A percentile compares a stretch with the other conserved stretches of the same genome.
These are phyloP conservation scores for Perkinsus chesapeaki DNA, from an alignment of 169 alveolate species.

Conservation along the genomic window DNA sequence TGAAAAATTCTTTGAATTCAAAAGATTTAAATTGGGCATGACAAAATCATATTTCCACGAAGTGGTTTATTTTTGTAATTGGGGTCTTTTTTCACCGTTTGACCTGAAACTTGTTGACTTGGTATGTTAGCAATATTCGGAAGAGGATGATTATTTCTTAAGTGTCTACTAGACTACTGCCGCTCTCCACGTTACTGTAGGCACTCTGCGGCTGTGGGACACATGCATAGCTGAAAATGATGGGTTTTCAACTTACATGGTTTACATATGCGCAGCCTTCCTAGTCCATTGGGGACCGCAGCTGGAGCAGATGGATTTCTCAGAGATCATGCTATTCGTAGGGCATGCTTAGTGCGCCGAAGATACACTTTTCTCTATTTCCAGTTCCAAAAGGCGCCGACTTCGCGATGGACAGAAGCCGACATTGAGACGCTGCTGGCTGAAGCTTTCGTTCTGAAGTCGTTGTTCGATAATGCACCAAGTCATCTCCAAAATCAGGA, in stretches of 20 bases:
- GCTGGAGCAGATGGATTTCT: constrained; percentile 26
- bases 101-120: no score
- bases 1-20: no score
- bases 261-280: constrained; percentile 35
- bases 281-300: constrained; percentile 28
- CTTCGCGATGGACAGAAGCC: constrained; percentile 32
- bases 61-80: no score
- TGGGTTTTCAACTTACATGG: constrained; percentile 23
- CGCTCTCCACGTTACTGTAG: background rate
- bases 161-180: no score
- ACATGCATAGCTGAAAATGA: constrained; percentile 37
- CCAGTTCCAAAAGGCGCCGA: constrained; percentile 25
- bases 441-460: constrained; percentile 26
- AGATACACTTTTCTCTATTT: background rate
- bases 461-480: constrained; percentile 33
- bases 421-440: constrained; percentile 34
- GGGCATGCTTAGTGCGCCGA: background rate
- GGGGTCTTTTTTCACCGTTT: no score
- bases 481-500: constrained; percentile 18
- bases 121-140: no score
- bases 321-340: constrained; percentile 25
- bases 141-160: no score
- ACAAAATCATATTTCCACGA: no score
- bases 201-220: constrained; percentile 34
- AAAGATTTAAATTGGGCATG: no score